Evolutionary conservation across 148 eudicot species (phyloP).

Genomic region (Camellia lanceoleosa): DNA sequence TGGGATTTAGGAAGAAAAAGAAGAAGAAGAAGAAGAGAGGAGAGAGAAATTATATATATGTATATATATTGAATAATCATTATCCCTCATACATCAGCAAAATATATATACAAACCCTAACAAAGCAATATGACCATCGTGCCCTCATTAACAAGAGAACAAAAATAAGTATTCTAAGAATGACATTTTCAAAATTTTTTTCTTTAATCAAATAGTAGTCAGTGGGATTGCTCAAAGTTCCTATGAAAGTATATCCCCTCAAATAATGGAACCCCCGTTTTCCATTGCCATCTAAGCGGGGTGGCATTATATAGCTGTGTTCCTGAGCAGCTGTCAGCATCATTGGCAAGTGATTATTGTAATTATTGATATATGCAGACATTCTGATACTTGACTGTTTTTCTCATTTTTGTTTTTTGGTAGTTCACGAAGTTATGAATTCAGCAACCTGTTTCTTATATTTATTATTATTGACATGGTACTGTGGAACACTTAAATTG

Average conservation of each 20-base stretch:
- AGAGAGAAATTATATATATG: no score
- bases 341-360: background rate
- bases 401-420: background rate
- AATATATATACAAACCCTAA: no score
- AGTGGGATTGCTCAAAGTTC: background rate
- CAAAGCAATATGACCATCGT: no score
- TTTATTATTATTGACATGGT: constrained; percentile 1
- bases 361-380: constrained; percentile 1
- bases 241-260: background rate
- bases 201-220: background rate
- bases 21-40: no score
- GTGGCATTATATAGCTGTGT: background rate
- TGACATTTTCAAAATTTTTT: background rate
- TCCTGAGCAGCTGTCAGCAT: background rate
- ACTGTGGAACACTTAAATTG: constrained; percentile 22
- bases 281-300: background rate
- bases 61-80: no score
- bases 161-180: background rate
- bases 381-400: background rate
- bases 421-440: background rate
- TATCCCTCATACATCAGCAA: no score
- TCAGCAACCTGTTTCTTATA: background rate
- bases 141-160: no score
- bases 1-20: no score
- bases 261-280: background rate